Percentiles rank a stretch among this genome's conserved stretches.
Conservation (phyloP, 441 rosid genomes). For the Arabidopsis hybrid region DNA sequence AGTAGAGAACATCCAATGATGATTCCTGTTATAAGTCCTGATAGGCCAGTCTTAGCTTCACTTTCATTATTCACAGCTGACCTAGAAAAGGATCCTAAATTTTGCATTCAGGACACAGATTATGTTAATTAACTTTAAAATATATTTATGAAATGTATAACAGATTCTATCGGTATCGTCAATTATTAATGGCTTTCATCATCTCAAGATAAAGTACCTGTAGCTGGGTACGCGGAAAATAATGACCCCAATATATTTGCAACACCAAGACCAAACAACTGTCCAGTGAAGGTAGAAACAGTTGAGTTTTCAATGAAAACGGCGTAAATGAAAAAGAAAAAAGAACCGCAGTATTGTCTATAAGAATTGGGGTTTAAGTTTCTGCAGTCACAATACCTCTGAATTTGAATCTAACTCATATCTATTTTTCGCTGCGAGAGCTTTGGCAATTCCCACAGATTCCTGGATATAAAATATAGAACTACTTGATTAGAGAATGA, state of each 20-base stretch:
- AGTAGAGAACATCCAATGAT: slow-evolving; percentile 91
- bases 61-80: slow-evolving; percentile 98
- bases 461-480: slow-evolving; percentile 55
- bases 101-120: slow-evolving; percentile 35
- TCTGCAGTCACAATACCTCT: slow-evolving; percentile 62
- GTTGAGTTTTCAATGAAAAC: slow-evolving; percentile 28
- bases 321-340: not conserved
- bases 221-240: slow-evolving; percentile 86
- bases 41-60: slow-evolving; percentile 93
- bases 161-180: not conserved
- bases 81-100: slow-evolving; percentile 91
- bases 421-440: slow-evolving; percentile 94
- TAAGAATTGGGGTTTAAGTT: slow-evolving; percentile 5
- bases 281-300: slow-evolving; percentile 43
- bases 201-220: slow-evolving; percentile 59
- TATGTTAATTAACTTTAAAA: slow-evolving; percentile 2
- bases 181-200: slow-evolving; percentile 10
- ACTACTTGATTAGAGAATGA: slow-evolving; percentile 12
- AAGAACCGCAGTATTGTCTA: not conserved
- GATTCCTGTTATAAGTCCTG: slow-evolving; percentile 85
- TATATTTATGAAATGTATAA: slow-evolving; percentile 8
- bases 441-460: slow-evolving; percentile 97
- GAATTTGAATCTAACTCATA: slow-evolving; percentile 91
- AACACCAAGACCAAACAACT: slow-evolving; percentile 93
- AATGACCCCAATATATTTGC: slow-evolving; percentile 86